phyloP scores from a whole-genome alignment of 345 rosid genomes.

The Turritis glabra region DNA sequence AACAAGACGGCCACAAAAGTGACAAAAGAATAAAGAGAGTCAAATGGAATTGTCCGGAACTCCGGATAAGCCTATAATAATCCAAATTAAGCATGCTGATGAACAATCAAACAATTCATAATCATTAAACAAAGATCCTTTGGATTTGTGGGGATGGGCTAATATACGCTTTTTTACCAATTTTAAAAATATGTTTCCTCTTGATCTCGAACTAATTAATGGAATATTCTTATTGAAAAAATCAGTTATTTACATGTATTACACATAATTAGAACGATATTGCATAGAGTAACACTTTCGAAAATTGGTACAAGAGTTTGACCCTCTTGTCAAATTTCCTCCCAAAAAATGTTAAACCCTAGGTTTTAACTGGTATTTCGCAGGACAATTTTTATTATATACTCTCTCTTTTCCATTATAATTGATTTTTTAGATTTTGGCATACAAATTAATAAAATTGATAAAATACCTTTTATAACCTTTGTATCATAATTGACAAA shows the following conservation, averaged over 20 bases:
- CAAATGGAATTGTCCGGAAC: constrained; percentile 26
- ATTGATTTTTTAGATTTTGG: no score
- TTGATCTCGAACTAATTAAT: neutral
- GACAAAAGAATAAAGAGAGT: constrained; percentile 19
- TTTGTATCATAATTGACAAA: no score
- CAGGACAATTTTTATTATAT: no score
- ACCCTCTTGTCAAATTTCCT: neutral
- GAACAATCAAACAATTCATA: constrained; percentile 24
- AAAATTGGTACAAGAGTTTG: neutral
- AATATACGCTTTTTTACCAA: neutral
- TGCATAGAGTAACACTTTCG: neutral
- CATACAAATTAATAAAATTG: no score
- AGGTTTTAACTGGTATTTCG: no score
- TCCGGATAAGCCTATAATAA: neutral
- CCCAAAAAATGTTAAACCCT: neutral
- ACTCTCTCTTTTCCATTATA: no score
- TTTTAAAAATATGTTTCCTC: neutral
- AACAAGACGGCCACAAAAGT: constrained; percentile 33
- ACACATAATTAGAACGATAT: neutral
- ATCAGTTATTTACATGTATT: neutral
- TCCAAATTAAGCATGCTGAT: constrained; percentile 29
- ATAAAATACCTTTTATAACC: no score
- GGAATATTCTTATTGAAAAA: neutral
- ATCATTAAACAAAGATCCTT: constrained; percentile 31
- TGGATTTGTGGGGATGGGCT: constrained; percentile 36